Evolutionary conservation across 768 basidiomycete genomes (phyloP).

Genomic region (Scleroderma citrinum): DNA sequence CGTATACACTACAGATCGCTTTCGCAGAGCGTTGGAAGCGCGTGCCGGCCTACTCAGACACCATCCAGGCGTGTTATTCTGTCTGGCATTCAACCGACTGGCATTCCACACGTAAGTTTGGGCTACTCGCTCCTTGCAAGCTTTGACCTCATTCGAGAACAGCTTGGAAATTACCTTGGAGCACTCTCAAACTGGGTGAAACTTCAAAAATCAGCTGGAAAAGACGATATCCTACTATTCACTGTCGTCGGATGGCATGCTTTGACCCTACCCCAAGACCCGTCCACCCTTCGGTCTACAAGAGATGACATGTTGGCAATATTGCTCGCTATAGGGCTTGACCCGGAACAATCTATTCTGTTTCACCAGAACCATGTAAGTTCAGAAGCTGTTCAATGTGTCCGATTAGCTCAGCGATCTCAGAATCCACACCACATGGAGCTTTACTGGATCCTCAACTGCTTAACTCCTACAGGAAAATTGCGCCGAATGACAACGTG

Average conservation of each 20-base stretch:
- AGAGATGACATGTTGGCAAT: conserved; percentile 76
- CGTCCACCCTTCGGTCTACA: conserved; percentile 51
- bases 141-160: conserved; percentile 2
- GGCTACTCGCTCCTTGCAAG: neutral
- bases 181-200: conserved; percentile 86
- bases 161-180: conserved; percentile 94
- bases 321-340: conserved; percentile 79
- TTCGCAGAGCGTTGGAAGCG: neutral
- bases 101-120: conserved; percentile 72
- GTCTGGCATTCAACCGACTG: conserved; percentile 93
- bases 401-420: neutral
- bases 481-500: conserved; percentile 92
- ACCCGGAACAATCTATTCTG: conserved; percentile 64
- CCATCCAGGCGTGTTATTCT: conserved; percentile 48
- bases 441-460: conserved; percentile 85
- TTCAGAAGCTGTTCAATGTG: neutral
- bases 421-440: conserved; percentile 84
- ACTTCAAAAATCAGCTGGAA: conserved; percentile 56
- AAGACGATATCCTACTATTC: conserved; percentile 66
- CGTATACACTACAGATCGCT: neutral
- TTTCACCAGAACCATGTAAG: conserved; percentile 88
- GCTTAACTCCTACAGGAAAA: conserved; percentile 76
- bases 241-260: conserved; percentile 95
- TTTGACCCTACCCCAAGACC: conserved; percentile 86
- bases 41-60: conserved; percentile 6